Base-by-base conservation (phyloP, 2,329 filamentous ascomycete genomes). In the Apiospora aurea region DNA sequence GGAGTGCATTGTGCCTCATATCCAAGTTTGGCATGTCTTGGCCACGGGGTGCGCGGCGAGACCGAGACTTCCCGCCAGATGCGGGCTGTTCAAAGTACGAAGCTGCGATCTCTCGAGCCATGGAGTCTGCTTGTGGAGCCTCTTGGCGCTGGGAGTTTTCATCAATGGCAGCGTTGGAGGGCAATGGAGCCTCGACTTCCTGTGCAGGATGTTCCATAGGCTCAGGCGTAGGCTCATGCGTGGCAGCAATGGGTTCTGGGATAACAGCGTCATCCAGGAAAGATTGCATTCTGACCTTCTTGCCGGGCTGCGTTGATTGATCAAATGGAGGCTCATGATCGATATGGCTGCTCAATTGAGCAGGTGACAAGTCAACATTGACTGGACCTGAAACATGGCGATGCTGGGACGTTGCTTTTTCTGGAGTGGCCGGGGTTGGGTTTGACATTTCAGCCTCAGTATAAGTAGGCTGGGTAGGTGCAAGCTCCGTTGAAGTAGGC, bases 321-420 rank as follows among this genome's bases (percentile, higher is more conserved):
- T 81, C 82, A 64, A 82, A 82, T 10, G 82, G 81, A 53, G 78
- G 78, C 2, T 83, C 82, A 68, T 84, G 82, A 72, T 78, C 75
- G 29, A 84, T 73, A 70, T 78, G 77, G 69, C 80, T 82, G 69
- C 76, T 81, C 29, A 78, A 71, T 70, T 82, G 81, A 64, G 79
- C 80, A 21, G 81, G 81, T 1, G 78, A 79, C 43, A 82, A 75
- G 69, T 82, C 79, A 34, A 68, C 66, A 41, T 41, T 18, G 14
- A 64, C 34, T 70, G 26, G 57, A 18, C 57, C 34, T 14, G 57
- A 64, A 14, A n/a, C 5, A 13, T 41, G 57, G 4, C 11, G 34
- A n/a, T 41, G 57, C 34, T 64, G 18, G 34, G 57, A 7, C 13
- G 21, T n/a, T 13, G 57, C 57, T 64, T 34, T 64, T 41, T 41